Conservation (phyloP, 805 yeast species). For the Cyberlindnera xishuangbannaensis region DNA sequence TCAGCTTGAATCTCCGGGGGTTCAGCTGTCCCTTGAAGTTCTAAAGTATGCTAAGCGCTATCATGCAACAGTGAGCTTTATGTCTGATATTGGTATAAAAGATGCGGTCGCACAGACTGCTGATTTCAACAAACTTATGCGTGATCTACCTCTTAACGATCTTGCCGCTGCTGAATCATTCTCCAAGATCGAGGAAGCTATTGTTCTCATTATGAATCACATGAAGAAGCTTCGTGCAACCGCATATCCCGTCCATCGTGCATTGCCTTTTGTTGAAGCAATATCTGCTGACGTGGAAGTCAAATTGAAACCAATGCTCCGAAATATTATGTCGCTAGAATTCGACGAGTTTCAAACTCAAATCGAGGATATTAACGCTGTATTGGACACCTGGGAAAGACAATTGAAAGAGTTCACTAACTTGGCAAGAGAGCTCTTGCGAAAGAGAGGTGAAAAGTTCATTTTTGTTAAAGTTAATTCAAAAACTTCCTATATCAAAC, state of each 20-base stretch:
- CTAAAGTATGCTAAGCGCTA: constrained; percentile 69
- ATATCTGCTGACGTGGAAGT: constrained; percentile 51
- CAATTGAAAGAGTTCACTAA: constrained; percentile 57
- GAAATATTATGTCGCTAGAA: constrained; percentile 39
- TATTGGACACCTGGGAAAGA: constrained; percentile 51
- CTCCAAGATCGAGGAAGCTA: constrained; percentile 37
- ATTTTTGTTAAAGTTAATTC: constrained; percentile 57
- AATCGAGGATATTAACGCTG: constrained; percentile 25
- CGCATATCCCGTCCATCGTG: constrained; percentile 58
- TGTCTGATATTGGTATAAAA: constrained; percentile 63
- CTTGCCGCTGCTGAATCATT: constrained; percentile 44
- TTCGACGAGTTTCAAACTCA: constrained; percentile 34
- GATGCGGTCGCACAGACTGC: constrained; percentile 46
- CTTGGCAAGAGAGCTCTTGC: constrained; percentile 64
- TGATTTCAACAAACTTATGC: constrained; percentile 56
- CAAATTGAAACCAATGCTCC: constrained; percentile 36
- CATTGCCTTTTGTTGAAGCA: constrained; percentile 60
- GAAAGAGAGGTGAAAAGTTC: constrained; percentile 70
- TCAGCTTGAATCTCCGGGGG: constrained; percentile 52
- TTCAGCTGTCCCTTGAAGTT: constrained; percentile 51
- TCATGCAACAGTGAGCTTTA: constrained; percentile 69
- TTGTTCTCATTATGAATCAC: constrained; percentile 49
- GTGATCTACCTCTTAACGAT: constrained; percentile 64
- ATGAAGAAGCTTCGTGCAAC: constrained; percentile 56
- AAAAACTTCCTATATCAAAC: constrained; percentile 33